These are phyloP conservation scores for Eutrema salsugineum DNA, from an alignment of 441 rosid genomes.

Conservation along the genomic window DNA sequence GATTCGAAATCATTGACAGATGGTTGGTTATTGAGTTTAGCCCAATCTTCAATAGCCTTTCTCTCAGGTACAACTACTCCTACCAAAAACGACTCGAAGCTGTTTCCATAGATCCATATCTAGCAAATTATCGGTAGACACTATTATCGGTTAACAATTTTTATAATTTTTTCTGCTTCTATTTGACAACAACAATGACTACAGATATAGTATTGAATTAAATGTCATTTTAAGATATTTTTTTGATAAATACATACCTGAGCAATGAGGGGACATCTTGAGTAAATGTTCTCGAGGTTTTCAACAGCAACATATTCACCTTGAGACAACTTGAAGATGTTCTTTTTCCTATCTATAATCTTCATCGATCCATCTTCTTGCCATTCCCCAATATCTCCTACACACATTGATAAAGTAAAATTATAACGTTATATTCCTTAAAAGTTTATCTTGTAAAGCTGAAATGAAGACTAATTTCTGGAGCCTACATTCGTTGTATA, in stretches of 20 bases:
- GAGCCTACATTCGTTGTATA: background rate
- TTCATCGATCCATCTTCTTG: slow-evolving; percentile 84
- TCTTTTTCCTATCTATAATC: slow-evolving; percentile 88
- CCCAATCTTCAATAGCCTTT: slow-evolving; percentile 80
- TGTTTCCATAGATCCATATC: slow-evolving; percentile 92
- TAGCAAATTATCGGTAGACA: slow-evolving; percentile 24
- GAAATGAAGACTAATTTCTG: background rate
- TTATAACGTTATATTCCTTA: background rate
- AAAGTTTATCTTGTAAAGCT: background rate
- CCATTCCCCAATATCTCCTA: slow-evolving; percentile 91
- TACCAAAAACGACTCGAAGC: slow-evolving; percentile 84
- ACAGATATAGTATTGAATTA: background rate
- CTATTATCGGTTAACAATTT: background rate
- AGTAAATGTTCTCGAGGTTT: slow-evolving; percentile 67
- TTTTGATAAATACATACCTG: slow-evolving; percentile 40
- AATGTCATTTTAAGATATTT: background rate
- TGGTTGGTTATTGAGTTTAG: slow-evolving; percentile 38
- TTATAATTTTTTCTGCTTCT: background rate
- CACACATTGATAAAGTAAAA: background rate
- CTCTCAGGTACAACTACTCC: slow-evolving; percentile 77
- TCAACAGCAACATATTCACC: slow-evolving; percentile 95
- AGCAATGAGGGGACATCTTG: slow-evolving; percentile 62
- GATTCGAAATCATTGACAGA: slow-evolving; percentile 48
- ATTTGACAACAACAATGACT: background rate
- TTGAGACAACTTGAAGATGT: slow-evolving; percentile 90